Evolutionary conservation across 2,329 filamentous ascomycete species (phyloP), one percentile per base, ranked within the genome.

Genomic region (Pseudogymnoascus sp.): DNA sequence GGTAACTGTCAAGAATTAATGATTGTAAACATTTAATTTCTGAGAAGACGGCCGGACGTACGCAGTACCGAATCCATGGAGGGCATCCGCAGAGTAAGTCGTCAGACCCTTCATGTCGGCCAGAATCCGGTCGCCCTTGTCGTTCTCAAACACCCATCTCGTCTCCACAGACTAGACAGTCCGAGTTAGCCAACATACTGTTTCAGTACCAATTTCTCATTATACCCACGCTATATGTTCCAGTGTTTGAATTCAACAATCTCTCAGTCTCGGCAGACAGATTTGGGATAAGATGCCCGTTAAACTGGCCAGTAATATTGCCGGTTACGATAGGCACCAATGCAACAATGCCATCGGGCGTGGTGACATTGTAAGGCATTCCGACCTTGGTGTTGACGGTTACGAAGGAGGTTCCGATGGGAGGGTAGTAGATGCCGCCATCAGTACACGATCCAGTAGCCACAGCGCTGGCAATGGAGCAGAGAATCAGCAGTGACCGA

Each of bases 41-140:
- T 19, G 0, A 4, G 45, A 3, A 19, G n/a, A 2, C 4, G 21
- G 14, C 4, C 16, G 23, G 7, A 55, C 49, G 10, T 19, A 55
- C 49, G 49, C 49, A 55, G 49, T 55, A 55, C 49, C 49, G 2
- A 55, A 55, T 19, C 49, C 49, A 55, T 55, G 49, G 49, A 55
- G 49, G 31, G 49, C 26, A 1, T 29, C n/a, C 2, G 49, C 49
- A 55, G 49, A 33, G 49, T 55, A 55, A 55, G 49, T 55, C 49
- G 49, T 55, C 29, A 55, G 29, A 3, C 49, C 49, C 19, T 33
- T 55, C 49, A 55, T 31, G 26, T 55, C 49, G 16, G 49, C 49
- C 5, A 55, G 10, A 7, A 55, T 55, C 10, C 49, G 26, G 16
- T 33, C 49, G 29, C 49, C 49, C 11, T 55, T 55, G 19, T 55